Conservation (phyloP, 2,329 filamentous ascomycete species). For the Beauveria medogensis region DNA sequence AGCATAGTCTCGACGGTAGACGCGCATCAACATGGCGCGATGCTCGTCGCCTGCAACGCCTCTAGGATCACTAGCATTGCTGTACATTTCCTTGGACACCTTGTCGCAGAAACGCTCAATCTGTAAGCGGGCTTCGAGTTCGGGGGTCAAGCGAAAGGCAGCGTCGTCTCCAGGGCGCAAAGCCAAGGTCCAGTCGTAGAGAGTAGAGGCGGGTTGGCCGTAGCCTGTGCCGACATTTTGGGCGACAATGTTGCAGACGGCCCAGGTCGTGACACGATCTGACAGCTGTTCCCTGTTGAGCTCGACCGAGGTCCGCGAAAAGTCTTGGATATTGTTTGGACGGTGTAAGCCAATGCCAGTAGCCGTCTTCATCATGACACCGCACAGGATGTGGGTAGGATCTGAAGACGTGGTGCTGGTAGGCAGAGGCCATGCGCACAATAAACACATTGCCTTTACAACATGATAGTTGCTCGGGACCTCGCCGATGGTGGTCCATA, state of each 20-base stretch:
- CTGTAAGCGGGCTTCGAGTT: conserved; percentile 59
- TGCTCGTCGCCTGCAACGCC: conserved; percentile 62
- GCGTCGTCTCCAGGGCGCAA: conserved; percentile 52
- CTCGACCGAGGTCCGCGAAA: conserved; percentile 66
- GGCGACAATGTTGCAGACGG: conserved; percentile 76
- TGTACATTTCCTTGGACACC: conserved; percentile 71
- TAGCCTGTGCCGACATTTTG: conserved; percentile 78
- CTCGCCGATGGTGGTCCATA: conserved; percentile 71
- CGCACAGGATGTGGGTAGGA: conserved; percentile 72
- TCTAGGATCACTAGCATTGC: conserved; percentile 64
- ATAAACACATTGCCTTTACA: conserved; percentile 70
- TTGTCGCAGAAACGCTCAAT: conserved; percentile 72
- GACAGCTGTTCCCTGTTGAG: conserved; percentile 71
- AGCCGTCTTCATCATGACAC: conserved; percentile 80
- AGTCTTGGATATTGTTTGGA: conserved; percentile 75
- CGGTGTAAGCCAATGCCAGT: conserved; percentile 77
- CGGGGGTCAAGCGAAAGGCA: conserved; percentile 49
- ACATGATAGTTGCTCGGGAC: conserved; percentile 73
- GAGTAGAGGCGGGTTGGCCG: conserved; percentile 69
- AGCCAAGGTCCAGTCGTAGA: conserved; percentile 67
- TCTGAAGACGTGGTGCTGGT: conserved; percentile 75
- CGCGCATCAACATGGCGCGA: conserved; percentile 56
- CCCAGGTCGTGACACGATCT: conserved; percentile 74
- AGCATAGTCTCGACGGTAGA: conserved; percentile 56
- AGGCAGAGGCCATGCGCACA: conserved; percentile 76